A percentile compares a stretch with the other conserved stretches of the same genome.
phyloP scores from a whole-genome alignment of 164 flowering plant species.

The Annona squamosa region DNA sequence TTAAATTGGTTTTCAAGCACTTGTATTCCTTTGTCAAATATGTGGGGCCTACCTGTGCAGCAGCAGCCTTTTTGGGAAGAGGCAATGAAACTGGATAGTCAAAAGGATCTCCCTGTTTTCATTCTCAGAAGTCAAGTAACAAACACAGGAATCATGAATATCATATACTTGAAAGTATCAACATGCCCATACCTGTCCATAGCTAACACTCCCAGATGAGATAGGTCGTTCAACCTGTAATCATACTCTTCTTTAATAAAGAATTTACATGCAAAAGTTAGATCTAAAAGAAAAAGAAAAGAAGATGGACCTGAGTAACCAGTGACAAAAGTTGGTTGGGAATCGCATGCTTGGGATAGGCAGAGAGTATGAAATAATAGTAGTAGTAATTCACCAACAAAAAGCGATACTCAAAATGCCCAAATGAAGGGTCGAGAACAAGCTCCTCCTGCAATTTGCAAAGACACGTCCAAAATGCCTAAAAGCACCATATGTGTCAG shows the following conservation, averaged over 20 bases:
- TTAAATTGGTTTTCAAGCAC: background rate
- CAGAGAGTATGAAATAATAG: conserved; percentile 5
- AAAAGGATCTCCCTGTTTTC: conserved; percentile 10
- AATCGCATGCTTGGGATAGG: conserved; percentile 5
- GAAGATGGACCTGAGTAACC: background rate
- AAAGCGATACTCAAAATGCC: conserved; percentile 2
- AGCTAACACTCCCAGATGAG: conserved; percentile 2
- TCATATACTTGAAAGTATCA: background rate
- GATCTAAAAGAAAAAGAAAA: background rate
- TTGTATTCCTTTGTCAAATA: background rate
- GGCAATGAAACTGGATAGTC: conserved; percentile 9
- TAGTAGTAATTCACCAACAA: conserved; percentile 4
- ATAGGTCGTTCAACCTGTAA: conserved; percentile 7
- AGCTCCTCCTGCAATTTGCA: conserved; percentile 6
- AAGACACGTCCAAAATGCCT: conserved; percentile 6
- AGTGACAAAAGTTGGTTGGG: conserved; percentile 2
- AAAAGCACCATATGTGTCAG: background rate
- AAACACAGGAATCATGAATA: background rate
- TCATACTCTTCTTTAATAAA: background rate
- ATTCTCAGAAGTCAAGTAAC: background rate
- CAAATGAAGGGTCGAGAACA: conserved; percentile 7
- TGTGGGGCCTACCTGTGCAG: conserved; percentile 5
- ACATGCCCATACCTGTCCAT: conserved; percentile 6
- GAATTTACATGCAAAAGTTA: background rate
- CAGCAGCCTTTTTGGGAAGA: conserved; percentile 4